A percentile compares a stretch with the other conserved stretches of the same genome.
phyloP scores from a whole-genome alignment of 2,329 filamentous ascomycete species.

The Aquanectria penicillioides region DNA sequence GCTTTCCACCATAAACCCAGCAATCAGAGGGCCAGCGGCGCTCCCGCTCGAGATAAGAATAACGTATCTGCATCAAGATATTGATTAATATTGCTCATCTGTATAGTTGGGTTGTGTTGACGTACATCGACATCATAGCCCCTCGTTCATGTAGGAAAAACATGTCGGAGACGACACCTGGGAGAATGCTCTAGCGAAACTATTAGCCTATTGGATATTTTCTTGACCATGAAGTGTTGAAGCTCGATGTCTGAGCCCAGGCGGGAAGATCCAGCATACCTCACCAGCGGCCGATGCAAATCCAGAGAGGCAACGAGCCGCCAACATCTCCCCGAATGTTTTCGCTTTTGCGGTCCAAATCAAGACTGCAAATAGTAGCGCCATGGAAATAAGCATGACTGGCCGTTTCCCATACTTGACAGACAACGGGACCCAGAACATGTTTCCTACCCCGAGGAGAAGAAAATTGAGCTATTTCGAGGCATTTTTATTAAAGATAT shows the following conservation, averaged over 20 bases:
- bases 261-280: no score
- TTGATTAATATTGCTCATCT: neutral
- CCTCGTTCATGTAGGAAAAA: slow-evolving; percentile 11
- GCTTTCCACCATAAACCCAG: slow-evolving; percentile 4
- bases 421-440: slow-evolving; percentile 10
- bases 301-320: neutral
- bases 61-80: neutral
- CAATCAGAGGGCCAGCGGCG: neutral
- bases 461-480: slow-evolving; percentile 16
- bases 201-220: neutral
- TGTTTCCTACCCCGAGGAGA: neutral
- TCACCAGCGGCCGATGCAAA: slow-evolving; percentile 7
- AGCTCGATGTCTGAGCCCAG: no score
- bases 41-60: slow-evolving; percentile 4
- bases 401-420: slow-evolving; percentile 7
- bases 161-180: slow-evolving; percentile 5
- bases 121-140: slow-evolving; percentile 5
- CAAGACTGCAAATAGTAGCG: neutral
- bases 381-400: slow-evolving; percentile 1
- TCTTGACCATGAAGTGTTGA: no score
- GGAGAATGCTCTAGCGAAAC: neutral
- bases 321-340: neutral
- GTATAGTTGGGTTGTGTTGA: neutral
- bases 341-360: slow-evolving; percentile 3
- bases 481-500: no score